Conservation (phyloP, 345 rosid genomes). For the Geranium rotundifolium region DNA sequence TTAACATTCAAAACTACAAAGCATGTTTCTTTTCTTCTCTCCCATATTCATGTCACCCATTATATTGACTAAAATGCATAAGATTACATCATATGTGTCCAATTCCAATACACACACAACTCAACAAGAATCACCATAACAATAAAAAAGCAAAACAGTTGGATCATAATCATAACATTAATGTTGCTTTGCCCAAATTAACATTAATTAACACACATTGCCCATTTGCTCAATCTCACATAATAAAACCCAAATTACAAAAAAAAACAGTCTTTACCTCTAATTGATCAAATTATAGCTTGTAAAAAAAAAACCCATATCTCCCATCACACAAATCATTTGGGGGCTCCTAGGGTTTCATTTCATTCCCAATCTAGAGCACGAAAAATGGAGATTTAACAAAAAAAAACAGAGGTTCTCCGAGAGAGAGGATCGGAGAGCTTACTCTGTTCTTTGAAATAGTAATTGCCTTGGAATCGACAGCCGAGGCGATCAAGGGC, state of each 20-base stretch:
- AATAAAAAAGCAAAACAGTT: no score
- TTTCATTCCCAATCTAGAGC: background rate
- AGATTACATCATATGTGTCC: no score
- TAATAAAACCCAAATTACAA: no score
- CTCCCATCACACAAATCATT: background rate
- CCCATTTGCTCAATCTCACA: no score
- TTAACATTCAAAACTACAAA: no score
- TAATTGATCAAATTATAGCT: no score
- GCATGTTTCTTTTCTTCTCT: no score
- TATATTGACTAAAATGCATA: no score
- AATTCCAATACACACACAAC: background rate
- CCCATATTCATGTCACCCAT: no score
- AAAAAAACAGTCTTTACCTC: background rate
- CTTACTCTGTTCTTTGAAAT: slow-evolving; percentile 66
- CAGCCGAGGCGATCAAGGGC: slow-evolving; percentile 94
- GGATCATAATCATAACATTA: no score
- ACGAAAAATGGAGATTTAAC: background rate
- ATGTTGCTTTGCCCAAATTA: no score
- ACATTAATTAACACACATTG: no score
- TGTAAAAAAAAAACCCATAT: background rate
- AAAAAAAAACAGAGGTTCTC: background rate
- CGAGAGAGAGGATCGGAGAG: slow-evolving; percentile 3
- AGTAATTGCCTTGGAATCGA: slow-evolving; percentile 71
- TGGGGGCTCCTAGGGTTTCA: background rate
- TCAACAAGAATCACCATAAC: background rate